These are phyloP conservation scores for Silene conica DNA, from an alignment of 148 eudicot species.

Conservation along the genomic window DNA sequence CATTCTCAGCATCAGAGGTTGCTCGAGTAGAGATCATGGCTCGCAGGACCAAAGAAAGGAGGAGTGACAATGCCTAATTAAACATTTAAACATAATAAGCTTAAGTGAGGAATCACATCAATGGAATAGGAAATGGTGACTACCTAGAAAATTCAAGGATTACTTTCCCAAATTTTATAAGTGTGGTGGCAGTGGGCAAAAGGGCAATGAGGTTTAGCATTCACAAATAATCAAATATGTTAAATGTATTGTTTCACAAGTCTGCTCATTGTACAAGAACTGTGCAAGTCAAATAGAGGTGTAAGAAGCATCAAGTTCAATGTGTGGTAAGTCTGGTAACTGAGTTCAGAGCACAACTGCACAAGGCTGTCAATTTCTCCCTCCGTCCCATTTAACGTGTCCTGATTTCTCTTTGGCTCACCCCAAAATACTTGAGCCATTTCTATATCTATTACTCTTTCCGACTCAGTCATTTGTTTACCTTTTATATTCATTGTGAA, in stretches of 20 bases:
- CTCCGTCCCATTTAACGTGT: too few species aligned
- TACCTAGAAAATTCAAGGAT: not conserved
- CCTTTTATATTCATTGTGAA: too few species aligned
- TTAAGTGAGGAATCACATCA: not conserved
- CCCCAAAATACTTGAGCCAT: too few species aligned
- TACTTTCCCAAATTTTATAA: not conserved
- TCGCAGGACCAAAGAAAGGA: slow-evolving; percentile 55
- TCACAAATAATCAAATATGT: too few species aligned
- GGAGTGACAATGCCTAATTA: slow-evolving; percentile 52
- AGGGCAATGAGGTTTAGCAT: too few species aligned
- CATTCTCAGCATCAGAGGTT: slow-evolving; percentile 48
- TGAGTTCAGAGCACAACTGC: not conserved
- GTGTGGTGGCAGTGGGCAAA: too few species aligned
- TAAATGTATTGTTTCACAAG: not conserved
- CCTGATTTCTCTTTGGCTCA: too few species aligned
- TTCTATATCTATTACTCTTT: too few species aligned
- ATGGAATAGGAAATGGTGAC: not conserved
- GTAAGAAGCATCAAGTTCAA: not conserved
- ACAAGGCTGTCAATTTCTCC: not conserved
- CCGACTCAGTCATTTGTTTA: too few species aligned
- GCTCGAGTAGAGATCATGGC: slow-evolving; percentile 50
- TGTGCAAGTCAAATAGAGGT: not conserved
- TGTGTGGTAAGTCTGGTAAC: not conserved
- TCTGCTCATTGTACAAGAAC: not conserved
- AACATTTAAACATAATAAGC: slow-evolving; percentile 14